Percentiles rank a stretch among this genome's conserved stretches.
Conservation (phyloP, 2,329 filamentous ascomycete species). For the Sporothrix brunneoviolacea region DNA sequence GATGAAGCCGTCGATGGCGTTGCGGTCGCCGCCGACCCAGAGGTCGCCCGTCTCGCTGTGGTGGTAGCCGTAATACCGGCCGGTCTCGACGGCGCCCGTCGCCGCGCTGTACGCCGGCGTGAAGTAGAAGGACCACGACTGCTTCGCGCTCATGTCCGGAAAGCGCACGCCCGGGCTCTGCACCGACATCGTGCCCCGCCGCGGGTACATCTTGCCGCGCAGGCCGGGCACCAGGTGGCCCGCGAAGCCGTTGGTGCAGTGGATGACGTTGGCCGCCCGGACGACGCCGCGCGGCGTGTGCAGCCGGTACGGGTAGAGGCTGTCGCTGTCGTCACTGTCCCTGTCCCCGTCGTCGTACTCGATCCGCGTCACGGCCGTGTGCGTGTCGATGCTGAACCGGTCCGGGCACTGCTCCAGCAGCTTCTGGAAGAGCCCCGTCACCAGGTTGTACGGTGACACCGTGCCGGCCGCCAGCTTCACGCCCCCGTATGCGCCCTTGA, state of each 20-base stretch:
- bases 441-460: constrained; percentile 34
- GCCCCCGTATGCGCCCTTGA: too few species aligned
- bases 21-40: constrained; percentile 14
- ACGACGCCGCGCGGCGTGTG: constrained; percentile 31
- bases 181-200: constrained; percentile 37
- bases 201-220: constrained; percentile 30
- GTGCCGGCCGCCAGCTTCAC: constrained; percentile 28
- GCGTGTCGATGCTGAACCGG: constrained; percentile 17
- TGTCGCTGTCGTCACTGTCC: too few species aligned
- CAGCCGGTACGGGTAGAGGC: constrained; percentile 24
- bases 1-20: constrained; percentile 10
- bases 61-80: constrained; percentile 16
- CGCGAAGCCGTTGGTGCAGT: constrained; percentile 37
- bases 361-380: constrained; percentile 25
- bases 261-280: constrained; percentile 28
- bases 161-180: constrained; percentile 27
- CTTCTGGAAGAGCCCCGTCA: constrained; percentile 28
- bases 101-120: too few species aligned
- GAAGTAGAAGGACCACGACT: constrained; percentile 19
- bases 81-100: neutral
- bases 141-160: constrained; percentile 1
- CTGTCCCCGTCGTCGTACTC: constrained; percentile 2
- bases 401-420: constrained; percentile 23
- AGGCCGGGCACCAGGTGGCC: constrained; percentile 36
- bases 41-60: constrained; percentile 10